Percentiles rank a stretch among this genome's conserved stretches.
phyloP scores from a whole-genome alignment of 2,329 filamentous ascomycete genomes.

The Aspergillus jensenii region DNA sequence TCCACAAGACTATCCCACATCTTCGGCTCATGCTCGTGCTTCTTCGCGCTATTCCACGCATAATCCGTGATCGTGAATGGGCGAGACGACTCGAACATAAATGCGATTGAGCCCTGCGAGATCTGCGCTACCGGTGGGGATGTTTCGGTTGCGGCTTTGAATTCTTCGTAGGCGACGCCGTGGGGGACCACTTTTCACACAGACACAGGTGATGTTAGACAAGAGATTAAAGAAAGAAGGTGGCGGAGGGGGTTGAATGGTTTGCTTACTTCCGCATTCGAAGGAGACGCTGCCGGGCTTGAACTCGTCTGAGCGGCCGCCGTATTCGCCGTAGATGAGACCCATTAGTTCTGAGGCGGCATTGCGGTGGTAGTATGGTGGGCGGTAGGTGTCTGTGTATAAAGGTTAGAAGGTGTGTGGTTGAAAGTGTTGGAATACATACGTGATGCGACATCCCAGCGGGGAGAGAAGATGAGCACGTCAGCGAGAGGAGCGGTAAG shows the following conservation, averaged over 20 bases:
- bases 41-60: constrained; percentile 38
- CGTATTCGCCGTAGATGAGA: constrained; percentile 36
- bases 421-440: constrained; percentile 7
- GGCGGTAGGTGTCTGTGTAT: constrained; percentile 37
- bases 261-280: constrained; percentile 33
- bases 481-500: constrained; percentile 36
- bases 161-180: constrained; percentile 37
- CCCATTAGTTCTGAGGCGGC: constrained; percentile 42
- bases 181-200: constrained; percentile 33
- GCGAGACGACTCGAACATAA: constrained; percentile 38
- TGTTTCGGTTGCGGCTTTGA: constrained; percentile 29
- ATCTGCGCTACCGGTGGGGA: constrained; percentile 30
- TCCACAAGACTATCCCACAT: constrained; percentile 58
- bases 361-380: constrained; percentile 46
- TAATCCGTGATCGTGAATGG: constrained; percentile 38
- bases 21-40: constrained; percentile 49
- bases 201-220: no score
- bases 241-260: background rate
- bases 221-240: no score
- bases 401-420: background rate
- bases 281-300: constrained; percentile 36
- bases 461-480: constrained; percentile 41
- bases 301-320: constrained; percentile 35
- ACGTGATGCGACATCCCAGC: constrained; percentile 42
- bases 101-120: constrained; percentile 33